phyloP scores from a whole-genome alignment of 805 yeast genomes.

The Diddensiella caesifluorescens region DNA sequence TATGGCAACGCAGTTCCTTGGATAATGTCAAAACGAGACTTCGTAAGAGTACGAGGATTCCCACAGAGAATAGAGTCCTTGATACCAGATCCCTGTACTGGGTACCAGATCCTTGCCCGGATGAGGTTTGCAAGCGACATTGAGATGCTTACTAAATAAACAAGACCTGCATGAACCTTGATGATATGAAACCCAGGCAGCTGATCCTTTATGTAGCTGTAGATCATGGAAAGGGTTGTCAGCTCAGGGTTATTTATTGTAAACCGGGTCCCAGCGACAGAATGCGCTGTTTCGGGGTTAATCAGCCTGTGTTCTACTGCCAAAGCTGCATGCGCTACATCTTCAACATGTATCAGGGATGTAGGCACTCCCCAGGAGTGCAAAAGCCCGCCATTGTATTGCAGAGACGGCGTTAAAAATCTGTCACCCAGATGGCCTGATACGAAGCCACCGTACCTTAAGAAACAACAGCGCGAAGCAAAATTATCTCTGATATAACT shows the following conservation, averaged over 20 bases:
- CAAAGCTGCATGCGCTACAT: constrained; percentile 40
- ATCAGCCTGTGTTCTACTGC: constrained; percentile 28
- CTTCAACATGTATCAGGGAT: constrained; percentile 31
- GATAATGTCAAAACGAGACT: constrained; percentile 24
- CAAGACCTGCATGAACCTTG: constrained; percentile 22
- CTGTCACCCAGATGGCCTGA: constrained; percentile 29
- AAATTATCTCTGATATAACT: no score
- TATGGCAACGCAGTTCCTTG: constrained; percentile 27
- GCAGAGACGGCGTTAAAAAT: constrained; percentile 23
- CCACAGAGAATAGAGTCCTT: constrained; percentile 17
- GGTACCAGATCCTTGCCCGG: constrained; percentile 12
- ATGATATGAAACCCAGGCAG: constrained; percentile 14
- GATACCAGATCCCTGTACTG: constrained; percentile 9
- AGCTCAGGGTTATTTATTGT: constrained; percentile 20
- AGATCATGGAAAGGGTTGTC: constrained; percentile 24
- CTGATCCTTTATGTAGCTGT: constrained; percentile 16
- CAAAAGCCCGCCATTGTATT: constrained; percentile 16
- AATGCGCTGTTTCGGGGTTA: constrained; percentile 20
- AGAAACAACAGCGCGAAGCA: no score
- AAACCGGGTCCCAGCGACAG: constrained; percentile 15
- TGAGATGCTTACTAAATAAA: constrained; percentile 11
- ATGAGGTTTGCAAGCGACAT: constrained; percentile 16
- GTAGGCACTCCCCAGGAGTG: constrained; percentile 26
- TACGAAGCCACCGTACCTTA: constrained; percentile 25
- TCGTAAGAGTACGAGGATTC: constrained; percentile 20